These are phyloP conservation scores for Leccinum subrobustum DNA, from an alignment of 1,284 basidiomycete genomes.

Conservation along the genomic window DNA sequence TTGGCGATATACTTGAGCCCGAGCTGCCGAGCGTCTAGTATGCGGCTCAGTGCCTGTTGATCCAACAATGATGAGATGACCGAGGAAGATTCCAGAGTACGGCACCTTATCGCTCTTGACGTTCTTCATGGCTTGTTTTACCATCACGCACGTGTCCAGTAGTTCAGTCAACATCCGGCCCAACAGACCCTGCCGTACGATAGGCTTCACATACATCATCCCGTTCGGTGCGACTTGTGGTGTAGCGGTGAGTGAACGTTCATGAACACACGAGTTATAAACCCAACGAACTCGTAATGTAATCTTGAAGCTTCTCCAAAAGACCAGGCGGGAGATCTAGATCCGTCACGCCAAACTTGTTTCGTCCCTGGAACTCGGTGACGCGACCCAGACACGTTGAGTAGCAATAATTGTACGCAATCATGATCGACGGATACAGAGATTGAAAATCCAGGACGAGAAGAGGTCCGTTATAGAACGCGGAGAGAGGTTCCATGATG, in stretches of 20 bases:
- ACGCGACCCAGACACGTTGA: conserved; percentile 95
- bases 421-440: conserved; percentile 96
- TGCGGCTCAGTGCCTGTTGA: conserved; percentile 62
- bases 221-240: conserved; percentile 88
- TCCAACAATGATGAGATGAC: background rate
- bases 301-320: conserved; percentile 65
- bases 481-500: conserved; percentile 92
- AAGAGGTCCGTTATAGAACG: conserved; percentile 87
- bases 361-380: conserved; percentile 78
- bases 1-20: conserved; percentile 87
- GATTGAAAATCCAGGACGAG: conserved; percentile 86
- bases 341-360: conserved; percentile 86
- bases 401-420: conserved; percentile 97
- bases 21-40: conserved; percentile 87
- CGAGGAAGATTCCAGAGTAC: background rate
- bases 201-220: conserved; percentile 87
- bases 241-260: conserved; percentile 3
- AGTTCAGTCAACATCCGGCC: conserved; percentile 93
- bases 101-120: conserved; percentile 69
- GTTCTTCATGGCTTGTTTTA: conserved; percentile 92
- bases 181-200: conserved; percentile 82
- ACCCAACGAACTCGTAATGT: conserved; percentile 64
- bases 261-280: background rate
- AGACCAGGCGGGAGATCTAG: conserved; percentile 72
- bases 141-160: conserved; percentile 96